A percentile compares a stretch with the other conserved stretches of the same genome.
Conservation (phyloP, 169 alveolate species). For the Blepharisma undulans region DNA sequence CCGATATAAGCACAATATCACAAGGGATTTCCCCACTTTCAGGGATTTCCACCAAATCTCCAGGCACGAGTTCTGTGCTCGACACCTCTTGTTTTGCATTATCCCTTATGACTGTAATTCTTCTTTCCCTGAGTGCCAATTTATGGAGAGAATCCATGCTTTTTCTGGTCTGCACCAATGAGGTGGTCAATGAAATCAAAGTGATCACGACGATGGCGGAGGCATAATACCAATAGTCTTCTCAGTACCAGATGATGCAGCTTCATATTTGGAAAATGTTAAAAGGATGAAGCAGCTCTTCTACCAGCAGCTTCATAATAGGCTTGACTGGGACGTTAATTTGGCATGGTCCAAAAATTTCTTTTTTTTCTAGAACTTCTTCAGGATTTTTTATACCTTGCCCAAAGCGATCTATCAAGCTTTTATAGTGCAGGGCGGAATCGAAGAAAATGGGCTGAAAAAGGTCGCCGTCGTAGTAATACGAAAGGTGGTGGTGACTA, state of each 20-base stretch:
- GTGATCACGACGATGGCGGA: slow-evolving; percentile 81
- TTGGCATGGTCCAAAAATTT: slow-evolving; percentile 64
- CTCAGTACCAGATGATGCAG: slow-evolving; percentile 84
- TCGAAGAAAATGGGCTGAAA: slow-evolving; percentile 34
- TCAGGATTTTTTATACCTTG: neutral
- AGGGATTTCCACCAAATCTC: slow-evolving; percentile 88
- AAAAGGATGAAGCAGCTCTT: slow-evolving; percentile 82
- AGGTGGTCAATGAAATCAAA: slow-evolving; percentile 64
- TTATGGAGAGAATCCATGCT: slow-evolving; percentile 65
- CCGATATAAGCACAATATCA: slow-evolving; percentile 88
- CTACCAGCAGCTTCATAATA: slow-evolving; percentile 47
- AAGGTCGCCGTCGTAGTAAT: neutral
- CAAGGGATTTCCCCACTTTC: slow-evolving; percentile 90
- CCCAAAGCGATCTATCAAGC: neutral
- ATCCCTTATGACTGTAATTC: slow-evolving; percentile 49
- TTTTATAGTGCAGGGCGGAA: neutral
- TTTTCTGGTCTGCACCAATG: slow-evolving; percentile 73
- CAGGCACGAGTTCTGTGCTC: slow-evolving; percentile 87
- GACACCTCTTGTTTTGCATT: slow-evolving; percentile 22
- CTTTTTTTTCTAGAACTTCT: slow-evolving; percentile 6
- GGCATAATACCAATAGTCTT: slow-evolving; percentile 87
- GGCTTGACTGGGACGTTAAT: slow-evolving; percentile 69
- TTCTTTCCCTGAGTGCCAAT: slow-evolving; percentile 76
- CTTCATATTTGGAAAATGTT: slow-evolving; percentile 85
- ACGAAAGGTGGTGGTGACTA: slow-evolving; percentile 2